Conservation (phyloP, 176 grass and related monocot genomes). For the Oryza meyeriana region DNA sequence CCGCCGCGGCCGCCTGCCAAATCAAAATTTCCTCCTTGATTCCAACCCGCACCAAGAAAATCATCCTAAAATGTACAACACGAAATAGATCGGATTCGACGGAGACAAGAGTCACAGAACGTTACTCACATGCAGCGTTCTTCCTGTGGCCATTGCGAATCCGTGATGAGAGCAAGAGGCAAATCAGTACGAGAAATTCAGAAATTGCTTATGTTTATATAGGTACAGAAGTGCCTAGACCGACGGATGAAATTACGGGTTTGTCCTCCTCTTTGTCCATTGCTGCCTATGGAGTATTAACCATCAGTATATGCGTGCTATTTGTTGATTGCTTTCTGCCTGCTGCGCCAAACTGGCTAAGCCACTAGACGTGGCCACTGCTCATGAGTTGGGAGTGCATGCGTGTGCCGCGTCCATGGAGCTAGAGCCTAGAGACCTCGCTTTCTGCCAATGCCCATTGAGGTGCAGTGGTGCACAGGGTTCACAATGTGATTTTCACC, state of each 20-base stretch:
- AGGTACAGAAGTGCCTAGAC: neutral
- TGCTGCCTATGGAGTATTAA: neutral
- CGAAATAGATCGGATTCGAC: neutral
- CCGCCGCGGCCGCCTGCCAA: slow-evolving; percentile 8
- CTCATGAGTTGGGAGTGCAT: neutral
- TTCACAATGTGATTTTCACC: too few relatives aligned
- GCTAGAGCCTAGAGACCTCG: neutral
- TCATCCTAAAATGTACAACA: neutral
- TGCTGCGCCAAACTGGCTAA: neutral
- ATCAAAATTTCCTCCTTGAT: too few relatives aligned
- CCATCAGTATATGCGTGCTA: neutral
- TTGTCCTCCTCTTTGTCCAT: neutral
- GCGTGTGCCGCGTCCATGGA: slow-evolving; percentile 5
- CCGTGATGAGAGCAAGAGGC: neutral
- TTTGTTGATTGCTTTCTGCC: neutral
- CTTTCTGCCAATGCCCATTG: neutral
- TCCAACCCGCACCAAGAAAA: neutral
- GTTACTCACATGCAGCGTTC: neutral
- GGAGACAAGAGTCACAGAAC: neutral
- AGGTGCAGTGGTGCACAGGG: neutral
- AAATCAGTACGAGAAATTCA: neutral
- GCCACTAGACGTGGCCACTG: neutral
- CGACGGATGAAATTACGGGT: neutral
- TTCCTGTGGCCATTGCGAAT: slow-evolving; percentile 8
- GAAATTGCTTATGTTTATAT: slow-evolving; percentile 22